Conservation (phyloP, 2,329 filamentous ascomycete genomes). For the Teratosphaeria nubilosa region DNA sequence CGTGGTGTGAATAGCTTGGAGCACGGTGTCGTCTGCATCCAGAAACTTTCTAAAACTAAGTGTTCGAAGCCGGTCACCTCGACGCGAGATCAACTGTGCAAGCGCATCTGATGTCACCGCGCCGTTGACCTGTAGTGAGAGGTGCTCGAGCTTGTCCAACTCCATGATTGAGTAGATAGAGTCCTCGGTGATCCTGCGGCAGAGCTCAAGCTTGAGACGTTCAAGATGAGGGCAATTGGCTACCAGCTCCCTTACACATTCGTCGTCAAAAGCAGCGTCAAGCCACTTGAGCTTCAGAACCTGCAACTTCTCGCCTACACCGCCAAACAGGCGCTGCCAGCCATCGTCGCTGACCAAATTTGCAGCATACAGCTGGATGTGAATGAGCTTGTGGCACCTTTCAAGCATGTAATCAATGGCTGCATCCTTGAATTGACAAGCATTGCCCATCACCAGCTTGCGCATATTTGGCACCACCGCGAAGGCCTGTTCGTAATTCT, state of each 20-base stretch:
- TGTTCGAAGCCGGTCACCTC: constrained; percentile 61
- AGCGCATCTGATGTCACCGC: constrained; percentile 49
- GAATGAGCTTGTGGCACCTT: constrained; percentile 57
- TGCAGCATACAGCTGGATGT: constrained; percentile 69
- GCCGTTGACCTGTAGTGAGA: constrained; percentile 60
- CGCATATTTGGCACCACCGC: constrained; percentile 60
- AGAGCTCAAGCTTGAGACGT: constrained; percentile 71
- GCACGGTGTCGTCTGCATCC: constrained; percentile 56
- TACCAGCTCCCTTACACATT: constrained; percentile 53
- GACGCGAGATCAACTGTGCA: constrained; percentile 47
- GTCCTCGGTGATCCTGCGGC: constrained; percentile 59
- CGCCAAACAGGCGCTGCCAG: constrained; percentile 61
- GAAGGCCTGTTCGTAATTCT: constrained; percentile 75
- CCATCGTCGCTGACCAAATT: constrained; percentile 70
- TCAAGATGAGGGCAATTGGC: constrained; percentile 56
- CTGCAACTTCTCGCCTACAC: constrained; percentile 55
- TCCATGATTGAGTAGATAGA: constrained; percentile 56
- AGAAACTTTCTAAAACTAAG: constrained; percentile 64
- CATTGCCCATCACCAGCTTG: constrained; percentile 66
- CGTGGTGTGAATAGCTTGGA: constrained; percentile 59
- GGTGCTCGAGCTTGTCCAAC: constrained; percentile 55
- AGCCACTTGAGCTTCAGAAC: constrained; percentile 72
- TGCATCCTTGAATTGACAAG: constrained; percentile 82
- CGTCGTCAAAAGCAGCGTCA: constrained; percentile 69
- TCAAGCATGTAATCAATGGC: constrained; percentile 72